Conservation (phyloP, 805 yeast species). For the Hyphopichia homilentoma region DNA sequence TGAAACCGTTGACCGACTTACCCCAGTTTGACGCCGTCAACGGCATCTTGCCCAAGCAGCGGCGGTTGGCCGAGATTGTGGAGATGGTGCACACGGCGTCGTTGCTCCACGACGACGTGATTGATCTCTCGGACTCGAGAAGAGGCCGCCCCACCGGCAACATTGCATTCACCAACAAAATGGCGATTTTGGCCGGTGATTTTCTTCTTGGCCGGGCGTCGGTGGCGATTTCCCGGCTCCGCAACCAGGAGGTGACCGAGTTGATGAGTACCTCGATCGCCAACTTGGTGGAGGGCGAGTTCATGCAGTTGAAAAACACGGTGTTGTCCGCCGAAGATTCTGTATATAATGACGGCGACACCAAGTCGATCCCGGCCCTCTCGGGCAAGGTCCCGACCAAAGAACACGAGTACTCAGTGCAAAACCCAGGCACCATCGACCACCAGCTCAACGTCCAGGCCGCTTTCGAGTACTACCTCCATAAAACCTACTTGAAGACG, state of each 20-base stretch:
- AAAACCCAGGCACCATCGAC: conserved; percentile 30
- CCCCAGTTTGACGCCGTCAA: conserved; percentile 56
- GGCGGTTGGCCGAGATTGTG: conserved; percentile 93
- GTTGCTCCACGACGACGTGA: conserved; percentile 92
- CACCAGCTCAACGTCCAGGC: conserved; percentile 69
- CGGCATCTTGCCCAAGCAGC: conserved; percentile 91
- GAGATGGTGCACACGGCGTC: conserved; percentile 99
- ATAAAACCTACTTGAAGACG: conserved; percentile 92
- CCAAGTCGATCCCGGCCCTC: conserved; percentile 47
- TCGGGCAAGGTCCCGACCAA: conserved; percentile 62
- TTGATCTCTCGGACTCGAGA: conserved; percentile 83
- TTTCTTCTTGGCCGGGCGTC: conserved; percentile 94
- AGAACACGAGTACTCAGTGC: conserved; percentile 55
- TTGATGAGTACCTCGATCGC: conserved; percentile 94
- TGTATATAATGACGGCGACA: conserved; percentile 46
- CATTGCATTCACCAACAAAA: conserved; percentile 90
- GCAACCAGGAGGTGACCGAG: conserved; percentile 98
- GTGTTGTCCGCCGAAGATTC: conserved; percentile 54
- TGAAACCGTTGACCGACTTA: conserved; percentile 70
- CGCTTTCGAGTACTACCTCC: conserved; percentile 93
- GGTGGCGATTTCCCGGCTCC: conserved; percentile 85
- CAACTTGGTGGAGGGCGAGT: conserved; percentile 95
- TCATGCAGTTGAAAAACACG: conserved; percentile 96
- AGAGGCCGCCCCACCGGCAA: conserved; percentile 91
- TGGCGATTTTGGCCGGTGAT: conserved; percentile 98